Percentiles rank a stretch among this genome's conserved stretches.
phyloP scores from a whole-genome alignment of 495 filamentous ascomycete genomes.

The Xylaria acuta region DNA sequence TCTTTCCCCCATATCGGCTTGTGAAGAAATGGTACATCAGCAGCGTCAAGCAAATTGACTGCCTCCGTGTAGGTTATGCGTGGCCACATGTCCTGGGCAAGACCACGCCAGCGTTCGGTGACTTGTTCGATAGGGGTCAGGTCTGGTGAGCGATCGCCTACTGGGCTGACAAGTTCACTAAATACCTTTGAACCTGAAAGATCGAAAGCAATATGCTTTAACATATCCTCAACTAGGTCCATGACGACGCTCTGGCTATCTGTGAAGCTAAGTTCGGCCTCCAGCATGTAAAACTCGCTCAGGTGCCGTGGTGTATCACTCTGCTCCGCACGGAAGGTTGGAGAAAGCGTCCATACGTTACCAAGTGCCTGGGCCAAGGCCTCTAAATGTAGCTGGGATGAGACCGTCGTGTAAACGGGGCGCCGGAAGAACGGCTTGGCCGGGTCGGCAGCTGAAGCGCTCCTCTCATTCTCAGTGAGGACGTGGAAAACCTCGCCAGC shows the following conservation, averaged over 20 bases:
- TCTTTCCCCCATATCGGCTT: conserved; percentile 73
- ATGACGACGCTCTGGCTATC: conserved; percentile 73
- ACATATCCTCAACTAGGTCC: conserved; percentile 77
- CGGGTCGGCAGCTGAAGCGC: conserved; percentile 30
- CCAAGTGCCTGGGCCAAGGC: conserved; percentile 86
- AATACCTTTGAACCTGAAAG: conserved; percentile 60
- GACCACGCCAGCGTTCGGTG: conserved; percentile 70
- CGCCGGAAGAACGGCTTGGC: conserved; percentile 73
- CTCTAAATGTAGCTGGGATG: conserved; percentile 92
- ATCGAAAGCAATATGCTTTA: conserved; percentile 66
- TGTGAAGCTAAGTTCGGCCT: conserved; percentile 84
- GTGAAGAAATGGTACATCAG: conserved; percentile 68
- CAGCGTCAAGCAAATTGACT: conserved; percentile 69
- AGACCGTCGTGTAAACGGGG: conserved; percentile 95
- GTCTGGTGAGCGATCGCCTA: conserved; percentile 40
- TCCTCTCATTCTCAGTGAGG: conserved; percentile 42
- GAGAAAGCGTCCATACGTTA: conserved; percentile 92
- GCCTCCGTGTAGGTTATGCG: conserved; percentile 87
- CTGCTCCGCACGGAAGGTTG: conserved; percentile 91
- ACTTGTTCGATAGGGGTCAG: conserved; percentile 55
- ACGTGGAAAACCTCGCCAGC: conserved; percentile 94
- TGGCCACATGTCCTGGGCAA: conserved; percentile 70
- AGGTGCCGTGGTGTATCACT: conserved; percentile 94
- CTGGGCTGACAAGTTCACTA: conserved; percentile 59
- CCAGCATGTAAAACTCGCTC: conserved; percentile 99